Evolutionary conservation across 495 filamentous ascomycete genomes (phyloP).

Genomic region (Hypoxylon fragiforme): DNA sequence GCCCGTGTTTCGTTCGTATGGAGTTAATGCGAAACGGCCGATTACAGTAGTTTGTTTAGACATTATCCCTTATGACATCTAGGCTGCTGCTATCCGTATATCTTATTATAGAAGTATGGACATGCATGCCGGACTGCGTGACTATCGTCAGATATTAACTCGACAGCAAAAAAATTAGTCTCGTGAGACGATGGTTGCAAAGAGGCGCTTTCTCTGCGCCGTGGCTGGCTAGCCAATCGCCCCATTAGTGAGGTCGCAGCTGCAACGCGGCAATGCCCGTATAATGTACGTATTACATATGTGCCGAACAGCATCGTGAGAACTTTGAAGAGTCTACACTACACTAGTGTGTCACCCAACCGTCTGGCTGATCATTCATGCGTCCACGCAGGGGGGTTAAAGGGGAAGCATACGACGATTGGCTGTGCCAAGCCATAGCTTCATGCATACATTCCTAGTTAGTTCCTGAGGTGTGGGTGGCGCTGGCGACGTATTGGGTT

Average conservation of each 20-base stretch:
- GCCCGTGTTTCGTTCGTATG: neutral
- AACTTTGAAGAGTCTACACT: too few relatives aligned
- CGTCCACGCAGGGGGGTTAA: conserved; percentile 8
- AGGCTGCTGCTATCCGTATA: neutral
- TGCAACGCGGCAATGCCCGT: conserved; percentile 15
- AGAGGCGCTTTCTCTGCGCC: neutral
- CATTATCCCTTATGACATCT: too few relatives aligned
- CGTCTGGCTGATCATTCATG: conserved; percentile 19
- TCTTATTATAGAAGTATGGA: neutral
- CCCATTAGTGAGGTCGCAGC: conserved; percentile 1
- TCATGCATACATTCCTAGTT: conserved; percentile 21
- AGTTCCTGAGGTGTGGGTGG: neutral
- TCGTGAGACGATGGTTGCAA: neutral
- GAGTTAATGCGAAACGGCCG: neutral
- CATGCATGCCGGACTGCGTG: neutral
- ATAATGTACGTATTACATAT: neutral
- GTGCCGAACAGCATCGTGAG: conserved; percentile 7
- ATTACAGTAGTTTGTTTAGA: too few relatives aligned
- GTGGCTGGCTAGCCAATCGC: neutral
- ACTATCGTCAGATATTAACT: conserved; percentile 4
- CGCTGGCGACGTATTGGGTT: conserved; percentile 1
- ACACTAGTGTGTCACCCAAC: neutral
- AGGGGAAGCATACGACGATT: conserved; percentile 5
- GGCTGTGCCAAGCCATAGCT: neutral
- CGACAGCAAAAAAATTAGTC: conserved; percentile 1